A percentile compares a stretch with the other conserved stretches of the same genome.
phyloP scores from a whole-genome alignment of 2,329 filamentous ascomycete species.

The Bipolaris victoriae region DNA sequence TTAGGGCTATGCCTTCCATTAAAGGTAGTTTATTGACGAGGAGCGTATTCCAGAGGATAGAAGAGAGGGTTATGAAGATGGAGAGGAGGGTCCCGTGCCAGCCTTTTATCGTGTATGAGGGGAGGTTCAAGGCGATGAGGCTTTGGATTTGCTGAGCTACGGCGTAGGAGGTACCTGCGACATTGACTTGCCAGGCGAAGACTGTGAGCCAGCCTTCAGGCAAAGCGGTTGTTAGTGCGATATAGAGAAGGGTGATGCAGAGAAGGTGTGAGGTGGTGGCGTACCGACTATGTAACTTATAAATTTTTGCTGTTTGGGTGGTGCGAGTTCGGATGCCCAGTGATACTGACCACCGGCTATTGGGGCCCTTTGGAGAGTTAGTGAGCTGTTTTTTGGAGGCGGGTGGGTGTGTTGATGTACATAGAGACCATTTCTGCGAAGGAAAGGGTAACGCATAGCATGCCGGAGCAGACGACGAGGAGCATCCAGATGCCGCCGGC shows the following conservation, averaged over 20 bases:
- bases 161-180: constrained; percentile 33
- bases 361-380: constrained; percentile 13
- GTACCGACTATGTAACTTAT: constrained; percentile 48
- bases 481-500: constrained; percentile 35
- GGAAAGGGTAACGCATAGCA: constrained; percentile 31
- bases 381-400: neutral
- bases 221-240: neutral
- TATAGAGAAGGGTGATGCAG: neutral
- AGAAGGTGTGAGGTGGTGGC: neutral
- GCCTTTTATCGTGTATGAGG: constrained; percentile 41
- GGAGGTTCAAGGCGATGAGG: constrained; percentile 45
- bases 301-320: constrained; percentile 44
- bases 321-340: constrained; percentile 45
- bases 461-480: constrained; percentile 20
- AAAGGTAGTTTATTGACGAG: constrained; percentile 47
- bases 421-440: constrained; percentile 45
- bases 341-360: constrained; percentile 28
- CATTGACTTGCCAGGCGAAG: constrained; percentile 47
- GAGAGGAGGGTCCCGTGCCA: constrained; percentile 59
- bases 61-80: constrained; percentile 50
- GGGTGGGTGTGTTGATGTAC: constrained; percentile 4
- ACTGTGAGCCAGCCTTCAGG: constrained; percentile 48
- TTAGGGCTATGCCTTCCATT: constrained; percentile 42
- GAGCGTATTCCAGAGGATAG: constrained; percentile 49
- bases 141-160: constrained; percentile 31